Base-by-base conservation (phyloP, 2,329 filamentous ascomycete genomes). In the Acrodontium crateriforme region DNA sequence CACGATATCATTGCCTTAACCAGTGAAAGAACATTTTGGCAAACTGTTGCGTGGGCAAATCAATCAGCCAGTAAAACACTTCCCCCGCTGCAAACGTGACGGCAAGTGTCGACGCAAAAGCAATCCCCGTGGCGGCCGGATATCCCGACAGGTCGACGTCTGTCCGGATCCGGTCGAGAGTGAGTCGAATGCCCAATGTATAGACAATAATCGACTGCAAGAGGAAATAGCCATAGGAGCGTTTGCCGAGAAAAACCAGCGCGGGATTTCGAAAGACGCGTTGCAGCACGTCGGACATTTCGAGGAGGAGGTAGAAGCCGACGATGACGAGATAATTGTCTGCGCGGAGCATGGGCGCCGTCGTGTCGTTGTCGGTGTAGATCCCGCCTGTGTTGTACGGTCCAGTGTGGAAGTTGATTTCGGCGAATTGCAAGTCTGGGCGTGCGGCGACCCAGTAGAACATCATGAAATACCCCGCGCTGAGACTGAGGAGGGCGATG, bases 301-400 rank as follows among this genome's bases (percentile, higher is more conserved):
- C 60, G 6, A 63, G 31, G 16, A 60, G 32, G 8, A 59, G 34
- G 35, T 54, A 54, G 18, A 55, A 45, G 2, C 58, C 60, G 0
- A 61, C 22, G n/a, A 63, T 45, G 16, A 60, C 42, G 3, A 63
- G 41, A 32, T 58, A 63, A 30, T 58, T 55, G 30, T 63, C 59
- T 19, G 55, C 52, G 16, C 59, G 42, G 2, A 59, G 53, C 22
- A 50, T 44, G 2, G 54, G 53, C 25, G 55, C 45, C 5, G 44
- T 41, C 1, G 41, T 19, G 30, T 57, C 49, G 10, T 53, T 42
- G 16, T 46, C 36, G 5, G 36, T 41, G 22, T 59, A 59, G 21
- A 62, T 36, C 9, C 47, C 41, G 5, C 49, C 54, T 0, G 46
- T 46, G 6, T 45, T 51, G 35, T 62, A 63, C 12, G 59, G 31